phyloP scores from a whole-genome alignment of 1,284 basidiomycete species.

The Stygiomarasmius scandens region DNA sequence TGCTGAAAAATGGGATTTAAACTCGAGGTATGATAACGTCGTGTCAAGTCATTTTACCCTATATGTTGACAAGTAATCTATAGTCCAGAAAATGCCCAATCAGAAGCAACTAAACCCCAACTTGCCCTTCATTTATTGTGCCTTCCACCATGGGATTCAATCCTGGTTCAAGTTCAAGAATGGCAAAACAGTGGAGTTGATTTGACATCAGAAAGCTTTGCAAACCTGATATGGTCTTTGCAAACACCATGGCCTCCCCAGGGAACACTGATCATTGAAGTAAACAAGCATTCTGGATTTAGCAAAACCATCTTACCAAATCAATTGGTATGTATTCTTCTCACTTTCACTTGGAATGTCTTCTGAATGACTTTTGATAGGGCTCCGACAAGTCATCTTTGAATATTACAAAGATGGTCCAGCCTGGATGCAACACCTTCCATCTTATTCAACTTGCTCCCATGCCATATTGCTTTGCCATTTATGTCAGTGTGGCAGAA shows the following conservation, averaged over 20 bases:
- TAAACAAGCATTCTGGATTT: conserved; percentile 36
- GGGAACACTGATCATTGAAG: conserved; percentile 47
- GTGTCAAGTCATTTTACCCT: not conserved
- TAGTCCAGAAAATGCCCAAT: not conserved
- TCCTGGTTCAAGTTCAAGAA: too few species aligned
- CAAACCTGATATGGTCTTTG: conserved; percentile 33
- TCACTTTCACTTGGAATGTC: conserved; percentile 17
- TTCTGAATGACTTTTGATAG: too few species aligned
- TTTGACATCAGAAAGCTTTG: conserved; percentile 31
- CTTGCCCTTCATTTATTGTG: conserved; percentile 45
- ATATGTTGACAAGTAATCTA: not conserved
- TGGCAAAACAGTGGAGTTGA: too few species aligned
- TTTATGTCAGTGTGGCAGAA: conserved; percentile 31
- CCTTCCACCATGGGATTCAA: conserved; percentile 26
- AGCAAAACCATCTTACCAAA: conserved; percentile 37
- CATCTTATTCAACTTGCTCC: conserved; percentile 47
- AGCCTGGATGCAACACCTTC: conserved; percentile 44
- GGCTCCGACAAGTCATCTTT: too few species aligned
- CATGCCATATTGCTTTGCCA: conserved; percentile 44
- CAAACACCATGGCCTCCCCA: conserved; percentile 48
- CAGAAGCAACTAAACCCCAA: conserved; percentile 7
- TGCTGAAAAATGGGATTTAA: conserved; percentile 8
- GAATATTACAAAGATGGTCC: conserved; percentile 42
- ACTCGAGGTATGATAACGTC: conserved; percentile 4
- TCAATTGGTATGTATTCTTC: conserved; percentile 35